Conservation (phyloP, 371 early-diverging fungal genomes). For the Actinomucor elegans region DNA sequence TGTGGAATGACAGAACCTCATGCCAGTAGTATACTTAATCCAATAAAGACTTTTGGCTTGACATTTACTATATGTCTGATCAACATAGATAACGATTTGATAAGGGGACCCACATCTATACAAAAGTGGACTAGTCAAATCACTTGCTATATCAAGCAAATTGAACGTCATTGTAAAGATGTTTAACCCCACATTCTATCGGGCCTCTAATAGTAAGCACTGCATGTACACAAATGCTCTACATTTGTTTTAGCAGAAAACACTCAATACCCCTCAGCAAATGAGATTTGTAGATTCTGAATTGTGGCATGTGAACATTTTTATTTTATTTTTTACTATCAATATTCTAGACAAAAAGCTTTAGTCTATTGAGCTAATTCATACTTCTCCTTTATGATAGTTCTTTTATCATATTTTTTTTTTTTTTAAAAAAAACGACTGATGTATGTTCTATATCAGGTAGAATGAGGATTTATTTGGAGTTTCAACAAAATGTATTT, state of each 20-base stretch:
- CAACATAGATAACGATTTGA: slow-evolving; percentile 17
- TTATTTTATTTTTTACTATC: background rate
- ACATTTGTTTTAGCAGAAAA: too few species aligned
- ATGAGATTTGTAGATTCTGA: background rate
- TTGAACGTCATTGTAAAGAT: slow-evolving; percentile 14
- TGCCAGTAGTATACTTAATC: too few species aligned
- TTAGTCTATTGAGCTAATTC: background rate
- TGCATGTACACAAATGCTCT: too few species aligned
- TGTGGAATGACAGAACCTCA: too few species aligned
- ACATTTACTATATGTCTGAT: slow-evolving; percentile 4
- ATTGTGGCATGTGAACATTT: slow-evolving; percentile 1
- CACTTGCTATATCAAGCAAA: slow-evolving; percentile 25
- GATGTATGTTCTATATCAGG: background rate
- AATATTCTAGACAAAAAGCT: background rate
- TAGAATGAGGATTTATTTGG: background rate
- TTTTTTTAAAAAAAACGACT: background rate
- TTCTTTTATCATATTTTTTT: background rate
- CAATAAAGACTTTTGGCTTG: too few species aligned
- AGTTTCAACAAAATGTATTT: background rate
- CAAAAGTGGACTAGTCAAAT: slow-evolving; percentile 19
- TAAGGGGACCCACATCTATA: slow-evolving; percentile 21
- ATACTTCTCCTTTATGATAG: background rate
- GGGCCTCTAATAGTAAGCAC: too few species aligned
- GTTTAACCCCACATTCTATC: slow-evolving; percentile 49
- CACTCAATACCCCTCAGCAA: background rate